Base-by-base conservation (phyloP, 208 protist species). In the Leptomonas pyrrhocoris region DNA sequence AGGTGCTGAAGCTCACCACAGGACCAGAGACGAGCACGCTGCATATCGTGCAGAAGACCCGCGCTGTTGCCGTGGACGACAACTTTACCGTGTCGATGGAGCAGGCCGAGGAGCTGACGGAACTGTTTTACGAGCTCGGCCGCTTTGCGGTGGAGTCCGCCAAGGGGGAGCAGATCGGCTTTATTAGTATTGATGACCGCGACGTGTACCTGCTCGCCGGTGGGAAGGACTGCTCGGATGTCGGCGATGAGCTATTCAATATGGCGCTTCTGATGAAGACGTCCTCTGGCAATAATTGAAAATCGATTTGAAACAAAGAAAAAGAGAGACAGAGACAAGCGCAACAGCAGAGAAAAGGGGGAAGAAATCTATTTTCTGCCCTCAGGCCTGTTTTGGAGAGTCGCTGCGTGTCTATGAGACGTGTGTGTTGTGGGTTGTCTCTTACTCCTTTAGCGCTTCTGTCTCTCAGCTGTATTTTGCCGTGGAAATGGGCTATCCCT, bases 181-280 rank as follows among this genome's bases (percentile, higher is more conserved):
- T 91, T 48, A 89, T 95, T 79, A 92, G 76, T 60, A 85, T 93
- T 31, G 87, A 94, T 54, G 89, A 94, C 36, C 78, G 80, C n/a
- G 84, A 92, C 59, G 86, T 95, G 16, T 94, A 87, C 43, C 74
- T 95, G 42, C 79, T 95, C 5, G 70, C 75, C 1, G 77, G 77
- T 5, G 74, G 68, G 11, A 90, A 87, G 71, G 86, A 92, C 27
- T 95, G 88, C 62, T 85, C 65, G 25, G 84, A 95, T 13, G 66
- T 86, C 27, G 88, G 84, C 30, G 86, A 95, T 51, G 88, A 94
- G 66, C 80, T 93, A 21, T 92, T 95, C 68, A 92, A 92, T 64
- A 70, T 92, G 61, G 81, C 83, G 3, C 69, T 92, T 48, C 66
- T 86, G 60, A 82, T 93, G 66, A 90, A 81, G n/a, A 77, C 58